Base-by-base conservation (phyloP, 1,139 yeast species). In the Kodamaea ohmeri region DNA sequence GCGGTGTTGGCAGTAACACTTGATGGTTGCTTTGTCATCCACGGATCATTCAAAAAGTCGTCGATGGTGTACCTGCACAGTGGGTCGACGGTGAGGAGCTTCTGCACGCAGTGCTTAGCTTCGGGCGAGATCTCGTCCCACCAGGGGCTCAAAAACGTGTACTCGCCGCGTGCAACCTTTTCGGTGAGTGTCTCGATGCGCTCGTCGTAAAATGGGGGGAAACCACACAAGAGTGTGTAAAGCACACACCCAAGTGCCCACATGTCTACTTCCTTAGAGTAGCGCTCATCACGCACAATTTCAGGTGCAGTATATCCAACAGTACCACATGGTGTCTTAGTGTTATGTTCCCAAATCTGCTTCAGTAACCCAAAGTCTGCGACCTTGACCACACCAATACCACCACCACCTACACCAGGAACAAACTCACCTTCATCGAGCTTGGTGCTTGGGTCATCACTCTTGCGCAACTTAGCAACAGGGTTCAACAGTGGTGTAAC, bases 1-100 rank as follows among this genome's bases (percentile, higher is more conserved):
- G 38, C 18, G n/a, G 17, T 22, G 2, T 16, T 31, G 13, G 19
- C 19, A 5, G 30, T 25, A 2, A 21, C 4, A n/a, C n/a, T n/a
- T n/a, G n/a, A n/a, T 8, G 34, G 28, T 7, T 24, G 45, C 43
- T 65, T 64, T 38, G 49, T 55, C 51, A 84, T 72, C 97, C 97
- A 90, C 2, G 96, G 96, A 61, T 90, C 97, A 33, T 71, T 68
- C 50, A 90, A 68, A 43, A 90, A 77, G 42, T 89, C 84, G 39
- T 82, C 83, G 44, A 88, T 83, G 5, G 86, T 79, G 58, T 87
- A 88, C 48, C 97, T 73, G 41, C 73, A 69, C 12, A 67, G 63
- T 1, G 96, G 96, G 56, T 89, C 88, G 19, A 89, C 96, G 2
- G 95, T 88, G 39, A 90, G 66, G 41, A 90, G 68, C 51, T 74